Evolutionary conservation across 164 flowering plant species (phyloP).

Genomic region (Aristolochia californica): DNA sequence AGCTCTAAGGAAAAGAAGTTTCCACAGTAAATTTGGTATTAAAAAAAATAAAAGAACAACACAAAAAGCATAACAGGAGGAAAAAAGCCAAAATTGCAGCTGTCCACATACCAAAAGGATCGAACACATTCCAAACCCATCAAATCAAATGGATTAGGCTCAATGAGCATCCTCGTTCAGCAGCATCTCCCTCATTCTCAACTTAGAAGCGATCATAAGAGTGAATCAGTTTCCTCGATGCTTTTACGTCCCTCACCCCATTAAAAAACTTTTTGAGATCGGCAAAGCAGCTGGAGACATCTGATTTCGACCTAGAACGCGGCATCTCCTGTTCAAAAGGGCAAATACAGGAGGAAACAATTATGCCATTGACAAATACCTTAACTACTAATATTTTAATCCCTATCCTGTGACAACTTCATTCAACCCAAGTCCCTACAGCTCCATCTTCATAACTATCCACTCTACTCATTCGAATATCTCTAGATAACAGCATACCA

Average conservation of each 20-base stretch:
- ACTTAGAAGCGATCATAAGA: constrained; percentile 6
- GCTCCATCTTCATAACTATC: constrained; percentile 5
- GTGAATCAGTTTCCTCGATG: constrained; percentile 10
- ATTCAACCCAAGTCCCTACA: constrained; percentile 22
- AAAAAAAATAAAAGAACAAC: too few relatives aligned
- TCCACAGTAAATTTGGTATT: too few relatives aligned
- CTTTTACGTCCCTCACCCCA: constrained; percentile 19
- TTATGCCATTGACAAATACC: constrained; percentile 53
- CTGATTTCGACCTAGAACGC: constrained; percentile 24
- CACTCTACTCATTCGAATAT: constrained; percentile 2
- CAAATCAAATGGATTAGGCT: constrained; percentile 5
- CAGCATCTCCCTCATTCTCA: constrained; percentile 1
- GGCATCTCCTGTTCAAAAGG: constrained; percentile 70
- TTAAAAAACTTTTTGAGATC: constrained; percentile 19
- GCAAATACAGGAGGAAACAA: constrained; percentile 71
- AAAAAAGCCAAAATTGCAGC: too few relatives aligned
- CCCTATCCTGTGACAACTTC: constrained; percentile 35
- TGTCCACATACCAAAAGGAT: too few relatives aligned
- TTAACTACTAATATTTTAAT: constrained; percentile 44
- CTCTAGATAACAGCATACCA: constrained; percentile 8
- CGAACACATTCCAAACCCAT: not conserved
- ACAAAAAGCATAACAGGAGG: too few relatives aligned
- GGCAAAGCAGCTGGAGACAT: constrained; percentile 21
- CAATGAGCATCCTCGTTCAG: constrained; percentile 4
- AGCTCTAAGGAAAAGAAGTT: too few relatives aligned